Evolutionary conservation across 1,284 basidiomycete genomes (phyloP), one percentile per base, ranked within the genome.

Genomic region (Sporisorium scitamineum): DNA sequence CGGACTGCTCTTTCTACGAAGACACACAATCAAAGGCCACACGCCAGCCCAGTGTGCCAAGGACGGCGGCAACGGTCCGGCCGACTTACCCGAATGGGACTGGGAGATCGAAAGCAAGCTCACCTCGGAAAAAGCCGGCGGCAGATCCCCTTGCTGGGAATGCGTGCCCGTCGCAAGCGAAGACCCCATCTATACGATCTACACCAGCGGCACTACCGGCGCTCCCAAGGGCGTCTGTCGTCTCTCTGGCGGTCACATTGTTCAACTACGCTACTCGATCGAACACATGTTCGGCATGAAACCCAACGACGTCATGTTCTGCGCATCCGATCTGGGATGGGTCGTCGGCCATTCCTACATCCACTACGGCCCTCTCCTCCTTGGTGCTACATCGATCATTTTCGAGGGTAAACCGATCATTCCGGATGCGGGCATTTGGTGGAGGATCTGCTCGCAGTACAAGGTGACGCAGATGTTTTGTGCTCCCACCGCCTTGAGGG

Each of bases 401-500:
- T 84, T 84, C 37, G 83, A 84, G 41, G 82, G 82, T 39, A 84
- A 84, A 50, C 83, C 80, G n/a, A 68, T 82, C 27, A 57, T 84
- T 18, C 83, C 83, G 2, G 82, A 84, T 42, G 82, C 83, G 6
- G 80, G 81, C 0, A 76, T 83, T 7, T 76, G 82, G 59, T 84
- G 83, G 83, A 47, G 79, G 29, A 84, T 70, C 37, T 63, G 70
- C 41, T 75, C 57, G 31, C 61, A 69, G 57, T 71, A 78, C 54
- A 60, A 57, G 20, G 78, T 81, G 10, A 80, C 80, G 5, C 78
- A 80, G 52, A 57, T 81, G 57, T 81, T 80, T 61, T 79, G 73
- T 32, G 80, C 80, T 2, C 80, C 80, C 13, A 84, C 81, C 0
- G 82, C 82, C 11, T 59, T 84, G 13, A 60, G 83, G 1, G 82